Base-by-base conservation (phyloP, 2,329 filamentous ascomycete genomes). In the Aspergillus hortae region DNA sequence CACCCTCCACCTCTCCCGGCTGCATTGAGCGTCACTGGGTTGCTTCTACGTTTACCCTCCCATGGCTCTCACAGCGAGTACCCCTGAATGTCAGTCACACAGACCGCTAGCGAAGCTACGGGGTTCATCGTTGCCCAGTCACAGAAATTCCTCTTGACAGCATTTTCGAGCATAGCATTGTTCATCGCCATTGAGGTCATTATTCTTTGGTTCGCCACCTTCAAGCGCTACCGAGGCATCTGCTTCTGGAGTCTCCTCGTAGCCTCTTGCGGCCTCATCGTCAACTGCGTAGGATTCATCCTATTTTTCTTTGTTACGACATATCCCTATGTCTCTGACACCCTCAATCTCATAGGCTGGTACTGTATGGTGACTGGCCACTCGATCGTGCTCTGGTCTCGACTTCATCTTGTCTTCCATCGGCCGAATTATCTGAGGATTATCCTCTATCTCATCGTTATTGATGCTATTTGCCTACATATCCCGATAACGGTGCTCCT, bases 361-460 rank as follows among this genome's bases (percentile, higher is more conserved):
- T 78, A 77, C 56, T 55, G 71, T 6, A 84, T 85, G 80, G 77
- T 85, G 0, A 82, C 81, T 1, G 83, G 82, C 2, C 80, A 84
- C 61, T 80, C 79, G 0, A 59, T 85, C 11, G 82, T 86, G 0
- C 71, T 86, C 0, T 86, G 81, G 71, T 85, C 82, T 0, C 77
- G 83, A 5, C 74, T 86, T 1, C 81, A 84, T 57, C 69, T 86
- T 9, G 72, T 86, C 10, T 67, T 81, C 1, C 76, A 74, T 40
- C 78, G 80, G 25, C 65, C 68, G 2, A 65, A 62, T 0, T 61
- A 78, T 1, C 64, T 84, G 2, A 74, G 71, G 14, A 67, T 71
- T 36, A 75, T 81, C 0, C 72, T 82, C 2, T 71, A 63, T 32
- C 84, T 85, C 79, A 84, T 86, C 54, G 74, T 83, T 47, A 60